Base-by-base conservation (phyloP, 2,329 filamentous ascomycete genomes). In the Colletotrichum trifolii region DNA sequence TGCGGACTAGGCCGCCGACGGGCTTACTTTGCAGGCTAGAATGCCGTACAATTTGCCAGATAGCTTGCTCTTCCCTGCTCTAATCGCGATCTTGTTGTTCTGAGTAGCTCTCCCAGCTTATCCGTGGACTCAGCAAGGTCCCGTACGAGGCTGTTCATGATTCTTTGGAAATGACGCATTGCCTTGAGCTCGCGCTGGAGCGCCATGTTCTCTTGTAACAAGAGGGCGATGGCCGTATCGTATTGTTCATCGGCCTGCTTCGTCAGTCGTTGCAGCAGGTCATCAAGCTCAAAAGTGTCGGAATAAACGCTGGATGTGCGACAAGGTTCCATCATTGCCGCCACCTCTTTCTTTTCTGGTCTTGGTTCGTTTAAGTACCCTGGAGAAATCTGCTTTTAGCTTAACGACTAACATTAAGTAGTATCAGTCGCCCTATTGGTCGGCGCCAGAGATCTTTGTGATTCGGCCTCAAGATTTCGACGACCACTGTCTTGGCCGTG, bases 211-310 rank as follows among this genome's bases (percentile, higher is more conserved):
- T 60, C 15, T 38, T 53, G 12, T 3, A 13, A 17, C 8, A 53
- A 15, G 4, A 60, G 33, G 40, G 34, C 2, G 8, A 47, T 53
- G 5, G 17, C 40, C 9, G 8, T 60, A 12, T 60, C 8, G 3
- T 46, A 12, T 12, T 60, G 11, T 12, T 60, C 11, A 46, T 60
- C 12, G 15, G 47, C 48, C 34, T 60, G 34, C 40, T 45, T 58
- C 3, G 13, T 50, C 8, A 60, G 48, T 11, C 40, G 17, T 15
- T 36, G 10, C 2, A 60, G 15, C 9, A 53, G 35, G 35, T 60
- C 10, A 34, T 53, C 11, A 6, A 59, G 47, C 33, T 59, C 2
- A 2, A 59, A 59, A 2, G 46, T 52, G n/a, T 52, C 6, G 4
- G 56, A 59, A 12, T 52, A 59, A 25, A 39, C 8, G 15, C 49